A percentile compares a stretch with the other conserved stretches of the same genome.
phyloP scores from a whole-genome alignment of 208 protist species.

The Wallacemonas sp. region DNA sequence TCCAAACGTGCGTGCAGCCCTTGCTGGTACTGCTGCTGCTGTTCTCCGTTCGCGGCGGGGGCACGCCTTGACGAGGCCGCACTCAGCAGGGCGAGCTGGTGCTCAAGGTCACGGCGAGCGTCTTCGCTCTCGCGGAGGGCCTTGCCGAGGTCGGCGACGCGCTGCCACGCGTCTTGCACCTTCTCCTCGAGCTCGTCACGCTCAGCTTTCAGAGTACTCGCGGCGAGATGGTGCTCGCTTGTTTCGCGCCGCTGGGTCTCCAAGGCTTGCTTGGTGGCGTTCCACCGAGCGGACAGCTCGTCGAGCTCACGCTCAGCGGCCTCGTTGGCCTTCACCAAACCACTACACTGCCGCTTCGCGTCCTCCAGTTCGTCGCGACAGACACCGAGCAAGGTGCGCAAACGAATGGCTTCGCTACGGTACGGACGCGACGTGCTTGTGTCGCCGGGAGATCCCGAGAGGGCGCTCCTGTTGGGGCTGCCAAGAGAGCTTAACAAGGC shows the following conservation, averaged over 20 bases:
- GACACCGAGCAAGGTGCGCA: slow-evolving; percentile 19
- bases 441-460: neutral
- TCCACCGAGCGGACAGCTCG: slow-evolving; percentile 39
- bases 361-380: slow-evolving; percentile 34
- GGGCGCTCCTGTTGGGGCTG: neutral
- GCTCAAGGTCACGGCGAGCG: slow-evolving; percentile 25
- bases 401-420: slow-evolving; percentile 26
- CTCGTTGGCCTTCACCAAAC: slow-evolving; percentile 30
- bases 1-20: neutral
- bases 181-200: slow-evolving; percentile 59
- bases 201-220: slow-evolving; percentile 46
- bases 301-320: slow-evolving; percentile 29
- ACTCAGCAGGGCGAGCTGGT: slow-evolving; percentile 18
- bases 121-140: slow-evolving; percentile 24
- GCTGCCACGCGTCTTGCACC: slow-evolving; percentile 62
- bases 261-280: slow-evolving; percentile 16
- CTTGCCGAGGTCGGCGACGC: slow-evolving; percentile 36
- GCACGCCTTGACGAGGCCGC: too few species aligned
- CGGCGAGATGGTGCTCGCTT: slow-evolving; percentile 29
- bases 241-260: slow-evolving; percentile 48
- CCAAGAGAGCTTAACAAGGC: neutral
- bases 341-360: slow-evolving; percentile 26
- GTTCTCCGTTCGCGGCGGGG: neutral
- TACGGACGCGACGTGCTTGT: neutral
- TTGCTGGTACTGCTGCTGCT: neutral